phyloP scores from a whole-genome alignment of 2,329 filamentous ascomycete genomes.

The Colletotrichum noveboracense region DNA sequence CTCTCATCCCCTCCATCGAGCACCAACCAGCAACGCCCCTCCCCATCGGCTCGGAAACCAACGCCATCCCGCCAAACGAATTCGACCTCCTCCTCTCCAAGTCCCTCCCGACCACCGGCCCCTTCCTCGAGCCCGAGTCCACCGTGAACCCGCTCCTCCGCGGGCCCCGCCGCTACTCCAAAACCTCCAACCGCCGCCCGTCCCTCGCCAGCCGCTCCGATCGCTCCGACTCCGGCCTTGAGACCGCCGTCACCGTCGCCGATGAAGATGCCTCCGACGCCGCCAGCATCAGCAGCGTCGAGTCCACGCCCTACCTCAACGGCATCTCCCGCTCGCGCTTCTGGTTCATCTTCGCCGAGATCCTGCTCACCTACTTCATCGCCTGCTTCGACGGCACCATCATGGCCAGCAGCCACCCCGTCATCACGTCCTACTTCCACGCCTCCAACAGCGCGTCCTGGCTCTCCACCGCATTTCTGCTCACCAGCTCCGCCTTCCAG shows the following conservation, averaged over 20 bases:
- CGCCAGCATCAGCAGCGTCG: constrained; percentile 11
- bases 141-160: constrained; percentile 44
- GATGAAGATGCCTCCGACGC: constrained; percentile 4
- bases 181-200: constrained; percentile 11
- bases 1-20: background rate
- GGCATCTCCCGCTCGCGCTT: constrained; percentile 57
- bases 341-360: constrained; percentile 65
- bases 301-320: constrained; percentile 42
- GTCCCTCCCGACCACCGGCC: constrained; percentile 40
- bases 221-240: background rate
- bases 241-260: background rate
- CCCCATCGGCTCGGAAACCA: constrained; percentile 17
- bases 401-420: constrained; percentile 82
- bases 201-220: constrained; percentile 8
- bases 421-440: constrained; percentile 81
- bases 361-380: constrained; percentile 64
- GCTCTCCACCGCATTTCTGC: constrained; percentile 79
- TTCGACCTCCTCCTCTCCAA: constrained; percentile 42
- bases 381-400: constrained; percentile 77
- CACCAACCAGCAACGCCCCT: constrained; percentile 11
- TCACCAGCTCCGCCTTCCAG: constrained; percentile 79
- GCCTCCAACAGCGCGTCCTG: constrained; percentile 82
- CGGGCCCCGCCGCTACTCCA: constrained; percentile 33
- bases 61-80: constrained; percentile 36
- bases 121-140: constrained; percentile 47